Conservation (phyloP, 306 rosid species). For the Carpinus viminea region DNA sequence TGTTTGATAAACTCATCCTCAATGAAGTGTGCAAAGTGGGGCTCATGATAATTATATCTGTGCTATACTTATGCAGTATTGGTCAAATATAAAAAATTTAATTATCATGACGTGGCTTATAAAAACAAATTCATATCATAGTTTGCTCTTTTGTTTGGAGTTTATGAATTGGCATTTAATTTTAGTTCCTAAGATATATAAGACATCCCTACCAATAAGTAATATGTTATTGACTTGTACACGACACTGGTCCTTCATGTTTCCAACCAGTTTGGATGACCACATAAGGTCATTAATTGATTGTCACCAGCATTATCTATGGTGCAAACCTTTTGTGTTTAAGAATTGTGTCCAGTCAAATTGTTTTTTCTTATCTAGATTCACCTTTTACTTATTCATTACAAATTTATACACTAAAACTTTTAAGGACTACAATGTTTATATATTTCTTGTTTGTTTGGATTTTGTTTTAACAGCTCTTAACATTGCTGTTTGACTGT, state of each 20-base stretch:
- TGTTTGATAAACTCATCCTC: neutral
- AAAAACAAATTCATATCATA: neutral
- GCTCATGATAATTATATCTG: neutral
- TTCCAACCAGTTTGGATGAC: neutral
- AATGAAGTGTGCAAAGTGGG: neutral
- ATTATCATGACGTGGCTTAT: neutral
- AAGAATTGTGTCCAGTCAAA: neutral
- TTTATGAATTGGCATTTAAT: neutral
- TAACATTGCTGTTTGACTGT: neutral
- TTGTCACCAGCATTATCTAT: neutral
- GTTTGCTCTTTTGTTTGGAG: neutral
- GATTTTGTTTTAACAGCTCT: neutral
- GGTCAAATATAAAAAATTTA: neutral
- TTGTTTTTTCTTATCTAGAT: neutral
- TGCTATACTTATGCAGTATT: neutral
- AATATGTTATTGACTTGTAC: neutral
- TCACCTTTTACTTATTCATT: neutral
- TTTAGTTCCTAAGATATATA: neutral
- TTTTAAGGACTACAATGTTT: neutral
- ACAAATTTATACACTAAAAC: neutral
- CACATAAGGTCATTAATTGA: no score
- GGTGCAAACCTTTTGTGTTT: neutral
- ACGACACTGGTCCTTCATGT: neutral
- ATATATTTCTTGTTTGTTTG: neutral
- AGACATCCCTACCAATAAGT: neutral